phyloP scores from a whole-genome alignment of 768 basidiomycete species.

The Leucogyrophana mollusca region DNA sequence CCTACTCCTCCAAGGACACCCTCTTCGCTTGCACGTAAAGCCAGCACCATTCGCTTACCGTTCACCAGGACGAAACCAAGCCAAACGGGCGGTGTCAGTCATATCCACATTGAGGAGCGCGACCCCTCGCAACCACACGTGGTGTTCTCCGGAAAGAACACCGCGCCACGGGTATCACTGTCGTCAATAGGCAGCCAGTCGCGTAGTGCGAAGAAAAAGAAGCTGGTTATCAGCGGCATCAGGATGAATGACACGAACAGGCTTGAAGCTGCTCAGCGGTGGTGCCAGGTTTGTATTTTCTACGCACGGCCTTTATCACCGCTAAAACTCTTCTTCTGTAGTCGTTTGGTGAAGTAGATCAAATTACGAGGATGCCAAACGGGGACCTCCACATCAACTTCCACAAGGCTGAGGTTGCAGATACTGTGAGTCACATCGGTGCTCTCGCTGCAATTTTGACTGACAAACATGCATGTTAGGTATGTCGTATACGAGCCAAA shows the following conservation, averaged over 20 bases:
- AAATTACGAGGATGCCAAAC: slow-evolving; percentile 71
- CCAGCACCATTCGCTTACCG: slow-evolving; percentile 30
- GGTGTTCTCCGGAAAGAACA: slow-evolving; percentile 23
- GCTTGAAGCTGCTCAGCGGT: slow-evolving; percentile 65
- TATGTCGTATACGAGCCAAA: slow-evolving; percentile 75
- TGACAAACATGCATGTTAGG: slow-evolving; percentile 38
- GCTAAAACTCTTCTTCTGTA: slow-evolving; percentile 24
- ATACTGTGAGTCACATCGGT: slow-evolving; percentile 53
- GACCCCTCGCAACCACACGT: slow-evolving; percentile 26
- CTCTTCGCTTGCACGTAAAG: slow-evolving; percentile 27
- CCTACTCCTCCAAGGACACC: slow-evolving; percentile 33
- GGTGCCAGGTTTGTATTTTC: slow-evolving; percentile 64
- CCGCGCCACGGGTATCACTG: slow-evolving; percentile 26
- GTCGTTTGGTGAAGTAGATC: slow-evolving; percentile 76
- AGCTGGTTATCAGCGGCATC: slow-evolving; percentile 70
- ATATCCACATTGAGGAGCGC: slow-evolving; percentile 25
- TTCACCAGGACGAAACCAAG: slow-evolving; percentile 23
- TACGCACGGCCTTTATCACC: not conserved
- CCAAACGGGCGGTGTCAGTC: slow-evolving; percentile 11
- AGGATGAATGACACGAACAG: slow-evolving; percentile 56
- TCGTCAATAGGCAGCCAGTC: slow-evolving; percentile 34
- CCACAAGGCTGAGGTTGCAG: slow-evolving; percentile 72
- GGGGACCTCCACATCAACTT: slow-evolving; percentile 80
- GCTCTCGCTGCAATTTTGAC: not conserved
- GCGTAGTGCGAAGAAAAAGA: slow-evolving; percentile 53